Conservation (phyloP, 495 filamentous ascomycete genomes). For the Margaritispora aquatica region DNA sequence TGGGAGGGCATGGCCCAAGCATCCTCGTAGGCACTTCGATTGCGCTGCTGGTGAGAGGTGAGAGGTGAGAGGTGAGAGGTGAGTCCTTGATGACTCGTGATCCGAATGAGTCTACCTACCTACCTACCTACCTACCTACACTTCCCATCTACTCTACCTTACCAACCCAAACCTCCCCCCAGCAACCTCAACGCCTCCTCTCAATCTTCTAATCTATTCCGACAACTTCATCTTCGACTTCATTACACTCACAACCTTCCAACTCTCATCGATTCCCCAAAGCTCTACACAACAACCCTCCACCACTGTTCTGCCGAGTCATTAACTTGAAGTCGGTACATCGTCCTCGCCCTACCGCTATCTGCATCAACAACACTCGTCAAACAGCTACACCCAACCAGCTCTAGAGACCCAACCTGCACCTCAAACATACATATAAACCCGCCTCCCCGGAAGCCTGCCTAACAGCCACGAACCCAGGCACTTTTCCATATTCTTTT, state of each 20-base stretch:
- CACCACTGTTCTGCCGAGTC: slow-evolving; percentile 13
- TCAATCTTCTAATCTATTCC: background rate
- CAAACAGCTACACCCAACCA: slow-evolving; percentile 6
- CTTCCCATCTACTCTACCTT: background rate
- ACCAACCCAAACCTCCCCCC: background rate
- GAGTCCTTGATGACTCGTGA: slow-evolving; percentile 6
- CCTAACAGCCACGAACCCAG: slow-evolving; percentile 17
- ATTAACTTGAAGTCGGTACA: slow-evolving; percentile 22
- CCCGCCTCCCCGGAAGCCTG: slow-evolving; percentile 15
- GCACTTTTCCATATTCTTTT: slow-evolving; percentile 4
- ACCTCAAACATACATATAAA: background rate
- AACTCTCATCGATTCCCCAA: background rate
- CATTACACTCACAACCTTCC: background rate
- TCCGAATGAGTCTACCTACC: background rate
- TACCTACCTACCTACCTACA: background rate
- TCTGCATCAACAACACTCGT: background rate
- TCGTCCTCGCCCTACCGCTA: slow-evolving; percentile 2
- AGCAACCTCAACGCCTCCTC: background rate
- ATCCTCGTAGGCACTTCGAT: no score
- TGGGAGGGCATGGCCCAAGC: no score
- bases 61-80: no score
- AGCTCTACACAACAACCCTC: background rate
- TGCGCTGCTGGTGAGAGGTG: no score
- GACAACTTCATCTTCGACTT: background rate
- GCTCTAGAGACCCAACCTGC: slow-evolving; percentile 11